Percentiles rank a stretch among this genome's conserved stretches.
Conservation (phyloP, 768 basidiomycete genomes). For the Tylopilus intermedius region DNA sequence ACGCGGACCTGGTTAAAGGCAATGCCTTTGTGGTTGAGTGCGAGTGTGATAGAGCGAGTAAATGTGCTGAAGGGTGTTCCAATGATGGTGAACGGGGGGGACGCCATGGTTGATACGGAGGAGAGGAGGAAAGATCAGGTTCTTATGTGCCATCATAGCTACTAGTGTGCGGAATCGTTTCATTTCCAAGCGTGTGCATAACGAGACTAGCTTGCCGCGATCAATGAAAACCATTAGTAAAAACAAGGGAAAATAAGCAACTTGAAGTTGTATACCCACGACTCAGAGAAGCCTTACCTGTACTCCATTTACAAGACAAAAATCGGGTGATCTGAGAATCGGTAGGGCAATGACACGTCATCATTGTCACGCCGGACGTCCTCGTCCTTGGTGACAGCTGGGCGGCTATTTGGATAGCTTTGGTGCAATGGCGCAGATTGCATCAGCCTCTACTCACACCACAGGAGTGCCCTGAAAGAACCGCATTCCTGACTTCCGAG, state of each 20-base stretch:
- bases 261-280: no score
- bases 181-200: not conserved
- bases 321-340: no score
- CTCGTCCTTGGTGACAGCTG: no score
- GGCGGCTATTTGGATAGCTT: no score
- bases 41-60: constrained; percentile 30
- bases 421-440: no score
- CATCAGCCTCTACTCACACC: no score
- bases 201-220: not conserved
- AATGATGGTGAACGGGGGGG: constrained; percentile 24
- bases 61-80: constrained; percentile 33
- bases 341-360: no score
- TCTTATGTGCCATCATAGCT: not conserved
- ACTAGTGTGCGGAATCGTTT: not conserved
- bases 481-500: no score
- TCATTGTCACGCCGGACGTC: no score
- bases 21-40: constrained; percentile 24
- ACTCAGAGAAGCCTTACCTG: no score
- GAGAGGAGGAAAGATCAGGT: not conserved
- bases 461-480: no score
- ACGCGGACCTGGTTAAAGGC: constrained; percentile 24
- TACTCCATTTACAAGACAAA: no score
- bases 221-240: not conserved
- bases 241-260: not conserved
- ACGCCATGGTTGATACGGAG: constrained; percentile 10